Conservation (phyloP, 768 basidiomycete genomes). For the Cystobasidium tubakii region DNA sequence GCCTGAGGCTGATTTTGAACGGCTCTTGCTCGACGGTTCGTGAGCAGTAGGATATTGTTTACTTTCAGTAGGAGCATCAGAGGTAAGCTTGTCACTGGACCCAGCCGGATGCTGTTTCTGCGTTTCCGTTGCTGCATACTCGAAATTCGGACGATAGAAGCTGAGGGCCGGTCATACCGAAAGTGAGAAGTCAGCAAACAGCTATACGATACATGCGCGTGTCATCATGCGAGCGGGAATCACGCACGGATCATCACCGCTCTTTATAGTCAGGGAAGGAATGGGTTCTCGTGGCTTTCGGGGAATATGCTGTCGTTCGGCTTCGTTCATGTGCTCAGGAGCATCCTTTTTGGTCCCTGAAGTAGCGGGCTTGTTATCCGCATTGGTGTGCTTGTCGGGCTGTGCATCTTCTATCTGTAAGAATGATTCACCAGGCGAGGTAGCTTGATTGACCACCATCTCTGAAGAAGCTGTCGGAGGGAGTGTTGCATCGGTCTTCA, state of each 20-base stretch:
- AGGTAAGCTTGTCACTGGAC: no score
- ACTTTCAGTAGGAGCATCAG: no score
- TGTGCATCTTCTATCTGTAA: not conserved
- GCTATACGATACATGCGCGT: not conserved
- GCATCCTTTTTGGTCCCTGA: not conserved
- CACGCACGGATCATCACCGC: slow-evolving; percentile 2
- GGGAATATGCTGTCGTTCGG: not conserved
- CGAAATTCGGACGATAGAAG: not conserved
- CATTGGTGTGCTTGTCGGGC: not conserved
- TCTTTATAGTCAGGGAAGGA: not conserved
- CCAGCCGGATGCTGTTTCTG: no score
- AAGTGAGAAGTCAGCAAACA: not conserved
- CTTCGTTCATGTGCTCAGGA: not conserved
- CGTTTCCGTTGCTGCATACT: not conserved
- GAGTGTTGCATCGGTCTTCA: not conserved
- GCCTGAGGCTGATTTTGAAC: not conserved
- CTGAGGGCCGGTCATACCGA: not conserved
- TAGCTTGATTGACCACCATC: not conserved
- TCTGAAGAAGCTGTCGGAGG: not conserved
- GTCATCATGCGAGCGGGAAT: no score
- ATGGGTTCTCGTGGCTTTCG: not conserved
- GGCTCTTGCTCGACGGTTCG: not conserved
- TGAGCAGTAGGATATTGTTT: not conserved
- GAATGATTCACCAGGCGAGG: not conserved
- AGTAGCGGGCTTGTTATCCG: not conserved